These are phyloP conservation scores for Jackrogersella minutella DNA, from an alignment of 495 filamentous ascomycete genomes.

Conservation along the genomic window DNA sequence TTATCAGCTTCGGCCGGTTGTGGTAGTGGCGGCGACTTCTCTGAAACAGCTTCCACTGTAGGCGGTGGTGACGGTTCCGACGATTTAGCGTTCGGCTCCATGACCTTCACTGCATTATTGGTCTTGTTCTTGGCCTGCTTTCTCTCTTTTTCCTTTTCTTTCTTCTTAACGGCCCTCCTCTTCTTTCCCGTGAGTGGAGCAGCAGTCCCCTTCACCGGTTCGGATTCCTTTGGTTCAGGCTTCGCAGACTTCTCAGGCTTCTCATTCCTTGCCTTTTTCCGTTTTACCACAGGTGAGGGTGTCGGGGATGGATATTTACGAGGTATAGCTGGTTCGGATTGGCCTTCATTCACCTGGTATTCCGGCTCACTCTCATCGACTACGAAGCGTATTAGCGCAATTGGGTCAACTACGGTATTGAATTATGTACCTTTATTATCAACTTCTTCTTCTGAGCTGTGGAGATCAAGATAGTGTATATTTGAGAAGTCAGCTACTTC, in stretches of 20 bases:
- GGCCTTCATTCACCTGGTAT: conserved; percentile 29
- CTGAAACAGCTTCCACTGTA: conserved; percentile 17
- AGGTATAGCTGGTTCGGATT: conserved; percentile 2
- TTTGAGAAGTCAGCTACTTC: conserved; percentile 52
- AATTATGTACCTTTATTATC: conserved; percentile 41
- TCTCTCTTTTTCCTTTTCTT: conserved; percentile 23
- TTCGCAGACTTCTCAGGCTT: conserved; percentile 14
- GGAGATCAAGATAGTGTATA: conserved; percentile 46
- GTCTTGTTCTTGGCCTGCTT: conserved; percentile 39
- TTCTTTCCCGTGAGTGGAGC: conserved; percentile 10
- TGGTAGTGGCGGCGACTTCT: conserved; percentile 26
- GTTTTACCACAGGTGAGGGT: conserved; percentile 10
- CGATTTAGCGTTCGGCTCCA: conserved; percentile 43
- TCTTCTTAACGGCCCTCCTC: conserved; percentile 33
- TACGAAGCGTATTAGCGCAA: conserved; percentile 29
- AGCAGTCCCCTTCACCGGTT: conserved; percentile 5
- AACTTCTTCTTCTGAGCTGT: conserved; percentile 48
- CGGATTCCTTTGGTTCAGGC: conserved; percentile 14
- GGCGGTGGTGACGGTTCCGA: conserved; percentile 23
- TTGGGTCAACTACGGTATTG: background rate
- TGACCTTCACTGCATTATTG: conserved; percentile 44
- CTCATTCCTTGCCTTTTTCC: conserved; percentile 36
- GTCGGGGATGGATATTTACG: background rate
- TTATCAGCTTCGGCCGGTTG: conserved; percentile 24
- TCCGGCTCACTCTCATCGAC: conserved; percentile 22